Conservation (phyloP, 2,329 filamentous ascomycete species). For the Penicillium aurantiogriseum region DNA sequence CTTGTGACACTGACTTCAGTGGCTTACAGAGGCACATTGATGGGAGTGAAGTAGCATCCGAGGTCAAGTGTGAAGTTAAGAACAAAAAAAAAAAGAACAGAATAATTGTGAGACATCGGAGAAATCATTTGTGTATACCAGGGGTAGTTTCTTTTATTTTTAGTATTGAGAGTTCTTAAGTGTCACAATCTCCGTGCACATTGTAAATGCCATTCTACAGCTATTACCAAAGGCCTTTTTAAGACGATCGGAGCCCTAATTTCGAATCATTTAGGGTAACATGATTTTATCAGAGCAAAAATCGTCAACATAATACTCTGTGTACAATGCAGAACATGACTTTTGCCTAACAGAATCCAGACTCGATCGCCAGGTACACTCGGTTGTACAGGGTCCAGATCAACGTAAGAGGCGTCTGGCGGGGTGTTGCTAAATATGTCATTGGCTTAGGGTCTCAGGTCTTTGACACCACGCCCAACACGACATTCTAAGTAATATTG, state of each 20-base stretch:
- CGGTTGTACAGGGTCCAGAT: not conserved
- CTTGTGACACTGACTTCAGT: constrained; percentile 3
- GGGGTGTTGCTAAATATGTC: not conserved
- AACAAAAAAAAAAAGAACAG: not conserved
- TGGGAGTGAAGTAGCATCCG: not conserved
- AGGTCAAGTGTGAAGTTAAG: not conserved
- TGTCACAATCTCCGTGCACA: constrained; percentile 1
- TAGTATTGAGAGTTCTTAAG: constrained; percentile 1
- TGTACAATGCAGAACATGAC: not conserved
- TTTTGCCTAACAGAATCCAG: constrained; percentile 10
- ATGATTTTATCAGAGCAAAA: too few species aligned
- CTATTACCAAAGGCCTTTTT: constrained; percentile 3
- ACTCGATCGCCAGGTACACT: constrained; percentile 22
- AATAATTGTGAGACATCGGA: constrained; percentile 11
- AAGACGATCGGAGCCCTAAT: constrained; percentile 6
- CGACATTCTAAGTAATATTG: not conserved
- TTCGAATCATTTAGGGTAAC: not conserved
- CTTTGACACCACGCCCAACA: not conserved
- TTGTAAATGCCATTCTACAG: not conserved
- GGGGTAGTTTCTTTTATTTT: not conserved
- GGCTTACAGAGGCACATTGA: not conserved
- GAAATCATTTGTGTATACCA: constrained; percentile 13
- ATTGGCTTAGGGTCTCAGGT: constrained; percentile 2
- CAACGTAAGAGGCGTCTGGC: constrained; percentile 23
- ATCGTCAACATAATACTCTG: too few species aligned